Base-by-base conservation (phyloP, 331 rosid genomes). In the Rhamnella rubrinervis region DNA sequence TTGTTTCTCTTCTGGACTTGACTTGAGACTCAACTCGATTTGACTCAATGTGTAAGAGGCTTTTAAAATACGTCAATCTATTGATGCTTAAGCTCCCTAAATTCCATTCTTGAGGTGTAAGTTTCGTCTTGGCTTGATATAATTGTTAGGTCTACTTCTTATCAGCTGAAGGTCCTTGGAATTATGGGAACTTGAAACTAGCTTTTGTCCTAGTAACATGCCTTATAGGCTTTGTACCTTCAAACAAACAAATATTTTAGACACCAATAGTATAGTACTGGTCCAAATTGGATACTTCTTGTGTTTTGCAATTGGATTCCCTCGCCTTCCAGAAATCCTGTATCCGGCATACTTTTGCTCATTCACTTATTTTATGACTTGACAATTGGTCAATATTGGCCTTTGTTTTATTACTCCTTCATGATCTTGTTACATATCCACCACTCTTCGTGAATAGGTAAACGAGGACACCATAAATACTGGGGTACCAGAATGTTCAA, bases 401-500 rank as follows among this genome's bases (percentile, higher is more conserved):
- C 44, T 35, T 61, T 61, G 13, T 52, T 47, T 52, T 41, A n/a
- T 66, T 55, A 31, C 20, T 62, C 19, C 16, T 19, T 14, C 28
- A 31, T 15, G 63, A 56, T 59, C 59, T 40, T 67, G 39, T 25
- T 65, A 19, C 59, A 63, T 52, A 47, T 80, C 59, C 68, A 56
- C 44, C 7, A 78, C 78, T 77, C 76, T 41, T 63, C 67, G 84
- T 75, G 74, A 70, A 79, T 74, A 93, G 98, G 97, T 72, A 90
- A 88, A 83, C 69, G 98, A 65, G 95, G 98, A 58, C 88, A 87
- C 37, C 98, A 93, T 85, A 93, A 93, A 55, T 82, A 82, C 77
- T 93, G 97, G 97, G 96, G 98, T 65, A 91, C 98, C 55, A 81
- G 88, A 78, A 93, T 90, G 97, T 90, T 93, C 85, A 91, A 86